Evolutionary conservation across 1,139 yeast genomes (phyloP).

Genomic region (Suhomyces terraborum): DNA sequence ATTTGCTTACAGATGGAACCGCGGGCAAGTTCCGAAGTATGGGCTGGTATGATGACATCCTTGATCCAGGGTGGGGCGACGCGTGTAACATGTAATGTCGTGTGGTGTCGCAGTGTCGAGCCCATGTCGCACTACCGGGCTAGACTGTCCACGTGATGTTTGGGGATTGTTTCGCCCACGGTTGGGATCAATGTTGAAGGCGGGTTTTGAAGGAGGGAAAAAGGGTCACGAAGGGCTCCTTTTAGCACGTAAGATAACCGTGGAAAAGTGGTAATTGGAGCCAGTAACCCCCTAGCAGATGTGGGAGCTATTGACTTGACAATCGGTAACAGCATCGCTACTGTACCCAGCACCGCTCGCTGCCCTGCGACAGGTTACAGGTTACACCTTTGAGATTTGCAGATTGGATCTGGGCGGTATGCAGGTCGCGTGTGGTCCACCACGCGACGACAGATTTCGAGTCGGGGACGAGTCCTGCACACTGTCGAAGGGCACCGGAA

Average conservation of each 20-base stretch:
- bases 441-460: too few species aligned
- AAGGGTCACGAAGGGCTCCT: neutral
- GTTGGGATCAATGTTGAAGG: neutral
- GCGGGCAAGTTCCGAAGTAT: too few species aligned
- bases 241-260: too few species aligned
- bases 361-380: neutral
- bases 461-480: too few species aligned
- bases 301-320: constrained; percentile 1
- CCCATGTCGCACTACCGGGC: constrained; percentile 15
- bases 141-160: constrained; percentile 7
- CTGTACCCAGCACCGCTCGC: neutral
- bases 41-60: too few species aligned
- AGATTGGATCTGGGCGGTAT: neutral
- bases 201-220: neutral
- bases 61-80: constrained; percentile 3
- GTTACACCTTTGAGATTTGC: neutral
- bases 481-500: too few species aligned
- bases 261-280: too few species aligned
- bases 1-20: too few species aligned
- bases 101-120: constrained; percentile 7
- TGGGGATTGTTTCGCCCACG: constrained; percentile 4
- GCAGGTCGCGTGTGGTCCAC: too few species aligned
- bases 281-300: too few species aligned
- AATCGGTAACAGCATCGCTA: neutral
- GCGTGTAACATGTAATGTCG: constrained; percentile 15